Evolutionary conservation across 768 basidiomycete species (phyloP).

Genomic region (Mycena vitilis): DNA sequence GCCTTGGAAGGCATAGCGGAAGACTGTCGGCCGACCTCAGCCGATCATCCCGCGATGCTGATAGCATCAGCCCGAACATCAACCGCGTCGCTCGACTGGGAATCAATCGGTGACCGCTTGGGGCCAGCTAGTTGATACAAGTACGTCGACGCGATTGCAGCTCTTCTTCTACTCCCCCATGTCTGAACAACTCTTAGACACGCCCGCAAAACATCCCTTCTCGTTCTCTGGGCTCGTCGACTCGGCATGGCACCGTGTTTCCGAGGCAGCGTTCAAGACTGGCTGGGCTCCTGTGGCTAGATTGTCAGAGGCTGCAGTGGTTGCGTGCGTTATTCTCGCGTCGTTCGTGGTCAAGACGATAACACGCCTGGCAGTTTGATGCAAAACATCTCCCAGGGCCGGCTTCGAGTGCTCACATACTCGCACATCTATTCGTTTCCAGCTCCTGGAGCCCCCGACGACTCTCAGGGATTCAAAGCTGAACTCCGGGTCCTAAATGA

Average conservation of each 20-base stretch:
- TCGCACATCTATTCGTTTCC: conserved; percentile 60
- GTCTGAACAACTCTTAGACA: conserved; percentile 53
- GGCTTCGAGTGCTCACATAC: conserved; percentile 60
- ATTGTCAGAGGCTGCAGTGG: conserved; percentile 58
- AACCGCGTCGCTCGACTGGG: too few species aligned
- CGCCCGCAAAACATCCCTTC: conserved; percentile 55
- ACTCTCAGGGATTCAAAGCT: conserved; percentile 47
- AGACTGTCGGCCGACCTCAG: too few species aligned
- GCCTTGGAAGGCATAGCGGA: too few species aligned
- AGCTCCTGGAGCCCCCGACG: conserved; percentile 35
- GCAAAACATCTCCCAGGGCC: conserved; percentile 59
- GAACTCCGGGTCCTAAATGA: conserved; percentile 63
- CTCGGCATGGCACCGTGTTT: conserved; percentile 53
- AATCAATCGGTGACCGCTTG: too few species aligned
- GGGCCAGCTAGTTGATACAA: not conserved
- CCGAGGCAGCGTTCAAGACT: conserved; percentile 54
- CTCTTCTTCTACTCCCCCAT: conserved; percentile 38
- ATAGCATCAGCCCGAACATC: too few species aligned
- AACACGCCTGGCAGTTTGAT: conserved; percentile 48
- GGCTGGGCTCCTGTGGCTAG: conserved; percentile 57
- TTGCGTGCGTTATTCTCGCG: conserved; percentile 51
- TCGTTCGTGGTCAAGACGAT: conserved; percentile 9
- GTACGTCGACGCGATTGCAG: not conserved
- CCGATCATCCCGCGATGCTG: too few species aligned
- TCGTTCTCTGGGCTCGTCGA: conserved; percentile 57